Conservation (phyloP, 2,329 filamentous ascomycete species). For the Epichloe glyceriae region DNA sequence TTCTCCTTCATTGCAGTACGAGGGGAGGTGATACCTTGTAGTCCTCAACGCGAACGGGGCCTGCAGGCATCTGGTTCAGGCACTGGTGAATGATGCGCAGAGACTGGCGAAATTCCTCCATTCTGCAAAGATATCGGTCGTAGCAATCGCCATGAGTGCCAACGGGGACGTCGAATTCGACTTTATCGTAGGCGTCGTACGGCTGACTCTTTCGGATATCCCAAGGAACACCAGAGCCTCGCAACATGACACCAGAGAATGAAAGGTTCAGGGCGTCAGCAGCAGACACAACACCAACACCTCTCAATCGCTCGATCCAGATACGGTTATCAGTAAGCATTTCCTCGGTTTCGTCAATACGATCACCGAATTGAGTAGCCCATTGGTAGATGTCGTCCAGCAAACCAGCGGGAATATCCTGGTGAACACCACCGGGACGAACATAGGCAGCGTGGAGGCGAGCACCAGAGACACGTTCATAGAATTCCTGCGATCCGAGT, state of each 20-base stretch:
- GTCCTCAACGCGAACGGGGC: conserved; percentile 90
- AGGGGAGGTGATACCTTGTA: conserved; percentile 98
- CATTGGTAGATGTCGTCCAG: conserved; percentile 99
- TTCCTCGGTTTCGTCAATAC: conserved; percentile 97
- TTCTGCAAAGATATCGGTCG: conserved; percentile 95
- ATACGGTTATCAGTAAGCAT: conserved; percentile 98
- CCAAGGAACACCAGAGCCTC: conserved; percentile 90
- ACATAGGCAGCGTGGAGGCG: conserved; percentile 96
- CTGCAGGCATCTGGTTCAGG: conserved; percentile 95
- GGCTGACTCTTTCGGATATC: conserved; percentile 94
- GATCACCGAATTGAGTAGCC: conserved; percentile 97
- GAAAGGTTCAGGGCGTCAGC: conserved; percentile 93
- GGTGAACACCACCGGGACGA: conserved; percentile 87
- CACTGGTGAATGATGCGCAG: conserved; percentile 98
- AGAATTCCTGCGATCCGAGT: conserved; percentile 68
- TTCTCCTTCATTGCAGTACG: conserved; percentile 99
- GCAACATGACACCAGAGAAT: conserved; percentile 95
- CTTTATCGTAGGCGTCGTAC: conserved; percentile 94
- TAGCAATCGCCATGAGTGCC: conserved; percentile 98
- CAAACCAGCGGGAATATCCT: conserved; percentile 85
- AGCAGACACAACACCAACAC: conserved; percentile 81
- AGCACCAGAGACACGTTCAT: conserved; percentile 95
- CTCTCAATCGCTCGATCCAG: conserved; percentile 89
- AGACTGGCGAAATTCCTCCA: conserved; percentile 98
- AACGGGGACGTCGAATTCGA: conserved; percentile 96